These are phyloP conservation scores for Fusarium keratoplasticum DNA, from an alignment of 2,329 filamentous ascomycete genomes.

Conservation along the genomic window DNA sequence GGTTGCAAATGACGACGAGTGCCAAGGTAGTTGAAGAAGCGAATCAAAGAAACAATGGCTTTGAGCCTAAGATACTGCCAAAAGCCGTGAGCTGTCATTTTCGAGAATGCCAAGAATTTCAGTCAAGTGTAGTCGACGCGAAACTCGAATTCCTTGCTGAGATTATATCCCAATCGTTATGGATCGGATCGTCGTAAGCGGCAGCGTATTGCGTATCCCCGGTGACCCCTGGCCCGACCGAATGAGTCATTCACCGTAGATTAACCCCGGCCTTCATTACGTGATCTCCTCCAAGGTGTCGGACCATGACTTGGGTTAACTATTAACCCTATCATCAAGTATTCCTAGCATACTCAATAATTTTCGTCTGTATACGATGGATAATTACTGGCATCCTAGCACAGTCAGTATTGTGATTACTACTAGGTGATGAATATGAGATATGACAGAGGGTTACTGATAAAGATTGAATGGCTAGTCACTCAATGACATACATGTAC, in stretches of 20 bases:
- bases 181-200: not conserved
- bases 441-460: not conserved
- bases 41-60: slow-evolving; percentile 18
- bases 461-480: not conserved
- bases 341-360: not conserved
- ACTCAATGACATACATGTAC: not conserved
- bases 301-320: not conserved
- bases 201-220: not conserved
- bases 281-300: not conserved
- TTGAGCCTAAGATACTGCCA: slow-evolving; percentile 33
- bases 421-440: not conserved
- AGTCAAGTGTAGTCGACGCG: not conserved
- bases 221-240: not conserved
- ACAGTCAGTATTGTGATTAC: not conserved
- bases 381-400: not conserved
- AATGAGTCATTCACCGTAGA: not conserved
- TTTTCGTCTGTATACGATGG: not conserved
- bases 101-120: not conserved
- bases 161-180: not conserved
- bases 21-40: slow-evolving; percentile 25
- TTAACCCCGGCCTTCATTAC: not conserved
- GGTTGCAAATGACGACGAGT: slow-evolving; percentile 21
- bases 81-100: slow-evolving; percentile 14
- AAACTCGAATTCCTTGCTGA: not conserved
- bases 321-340: not conserved